Evolutionary conservation across 805 yeast genomes (phyloP), one percentile per base, ranked within the genome.

Genomic region (Candida arabinofermentans): DNA sequence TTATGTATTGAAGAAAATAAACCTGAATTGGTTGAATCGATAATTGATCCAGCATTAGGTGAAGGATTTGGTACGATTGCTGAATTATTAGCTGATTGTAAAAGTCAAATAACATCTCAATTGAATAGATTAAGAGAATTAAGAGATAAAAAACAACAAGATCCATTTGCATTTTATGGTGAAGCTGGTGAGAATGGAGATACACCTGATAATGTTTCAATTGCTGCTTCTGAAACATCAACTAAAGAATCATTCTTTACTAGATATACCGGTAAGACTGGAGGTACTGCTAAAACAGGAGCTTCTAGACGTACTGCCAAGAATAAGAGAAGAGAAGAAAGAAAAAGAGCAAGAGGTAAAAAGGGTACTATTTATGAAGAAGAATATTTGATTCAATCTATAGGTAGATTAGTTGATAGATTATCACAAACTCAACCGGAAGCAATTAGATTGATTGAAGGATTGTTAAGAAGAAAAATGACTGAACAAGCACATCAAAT

Each of bases 321-420:
- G 67, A 93, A 93, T 64, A 79, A 82, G 50, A 86, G 96, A 61
- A 79, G 99, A 51, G 97, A 91, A 64, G 99, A 91, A 59, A 79
- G 99, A 55, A 93, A 93, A 68, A 77, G 81, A 46, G 99, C 99
- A 2, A 79, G 96, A 54, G 99, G 99, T 46, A 88, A 95, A 70
- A 93, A 93, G 68, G 98, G 98, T 36, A 91, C 97, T 6, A 85
- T 93, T 17, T 93, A 93, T 57, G 99, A 93, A 63, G 99, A 93
- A 61, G 98, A 93, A 61, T 93, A 93, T 62, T 75, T 93, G 42
- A 82, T 93, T 36, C 79, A 78, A 52, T 90, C 97, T 3, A 80
- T 87, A 44, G 93, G 96, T 4, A 79, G 99, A 59, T 72, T 93
- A 59, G 65, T 88, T 26, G 97, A 88, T 41, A 77, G 99, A 53